A percentile compares a stretch with the other conserved stretches of the same genome.
Evolutionary conservation across 441 rosid genomes (phyloP).

Genomic region (Arabidopsis lyrata): DNA sequence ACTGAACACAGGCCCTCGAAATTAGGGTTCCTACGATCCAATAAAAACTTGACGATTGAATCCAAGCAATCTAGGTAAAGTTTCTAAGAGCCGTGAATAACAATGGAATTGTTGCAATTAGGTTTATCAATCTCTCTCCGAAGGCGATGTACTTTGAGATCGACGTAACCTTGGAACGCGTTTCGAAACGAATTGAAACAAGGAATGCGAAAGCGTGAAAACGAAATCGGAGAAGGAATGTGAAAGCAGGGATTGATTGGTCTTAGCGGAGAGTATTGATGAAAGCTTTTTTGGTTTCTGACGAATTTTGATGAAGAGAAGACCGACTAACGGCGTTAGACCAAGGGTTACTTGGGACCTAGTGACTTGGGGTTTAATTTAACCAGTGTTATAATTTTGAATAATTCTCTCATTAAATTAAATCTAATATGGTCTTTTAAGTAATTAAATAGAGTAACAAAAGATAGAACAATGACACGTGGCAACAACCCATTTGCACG

Average conservation of each 20-base stretch:
- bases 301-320: neutral
- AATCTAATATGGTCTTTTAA: too few species aligned
- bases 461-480: constrained; percentile 59
- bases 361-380: neutral
- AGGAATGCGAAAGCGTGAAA: neutral
- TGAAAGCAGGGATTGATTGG: neutral
- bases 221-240: neutral
- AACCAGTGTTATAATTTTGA: neutral
- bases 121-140: constrained; percentile 18
- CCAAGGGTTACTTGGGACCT: neutral
- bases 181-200: neutral
- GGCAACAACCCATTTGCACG: constrained; percentile 54
- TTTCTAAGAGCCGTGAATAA: neutral
- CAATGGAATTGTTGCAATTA: constrained; percentile 3
- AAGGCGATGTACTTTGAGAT: neutral
- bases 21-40: constrained; percentile 37
- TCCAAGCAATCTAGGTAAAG: neutral
- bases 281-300: constrained; percentile 1
- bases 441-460: neutral
- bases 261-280: neutral
- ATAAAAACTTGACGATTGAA: neutral
- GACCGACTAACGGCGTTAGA: neutral
- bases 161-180: neutral
- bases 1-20: neutral
- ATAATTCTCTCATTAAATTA: neutral